Conservation (phyloP, 1,139 yeast species). For the Saccharomyces hybrid region DNA sequence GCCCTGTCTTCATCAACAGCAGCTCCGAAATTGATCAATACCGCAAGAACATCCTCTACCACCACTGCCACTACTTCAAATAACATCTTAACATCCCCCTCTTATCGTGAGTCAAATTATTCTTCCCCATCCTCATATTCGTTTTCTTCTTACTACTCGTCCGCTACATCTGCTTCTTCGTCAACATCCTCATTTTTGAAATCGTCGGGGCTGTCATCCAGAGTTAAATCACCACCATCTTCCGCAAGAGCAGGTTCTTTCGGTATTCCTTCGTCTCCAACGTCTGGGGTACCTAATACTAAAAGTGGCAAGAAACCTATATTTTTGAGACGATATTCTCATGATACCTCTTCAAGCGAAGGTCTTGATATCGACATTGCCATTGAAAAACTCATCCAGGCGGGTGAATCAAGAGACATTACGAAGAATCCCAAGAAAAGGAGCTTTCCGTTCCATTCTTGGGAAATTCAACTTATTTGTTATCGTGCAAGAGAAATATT, state of each 20-base stretch:
- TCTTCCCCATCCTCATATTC: slow-evolving; percentile 11
- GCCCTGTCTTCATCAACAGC: slow-evolving; percentile 38
- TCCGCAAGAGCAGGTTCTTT: neutral
- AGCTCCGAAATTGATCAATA: neutral
- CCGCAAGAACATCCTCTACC: neutral
- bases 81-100: slow-evolving; percentile 66
- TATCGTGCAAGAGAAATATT: too few species aligned
- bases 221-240: neutral
- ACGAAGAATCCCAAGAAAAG: slow-evolving; percentile 5
- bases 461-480: too few species aligned
- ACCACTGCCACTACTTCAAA: slow-evolving; percentile 38
- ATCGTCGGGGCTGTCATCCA: slow-evolving; percentile 4
- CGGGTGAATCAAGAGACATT: slow-evolving; percentile 17
- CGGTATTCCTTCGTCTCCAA: slow-evolving; percentile 1
- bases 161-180: slow-evolving; percentile 6
- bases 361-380: slow-evolving; percentile 29
- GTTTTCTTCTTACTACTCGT: slow-evolving; percentile 6
- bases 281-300: slow-evolving; percentile 11
- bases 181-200: slow-evolving; percentile 13
- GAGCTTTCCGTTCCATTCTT: too few species aligned
- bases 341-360: slow-evolving; percentile 24
- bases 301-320: slow-evolving; percentile 10
- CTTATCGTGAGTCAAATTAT: slow-evolving; percentile 43
- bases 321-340: slow-evolving; percentile 27
- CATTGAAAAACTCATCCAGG: slow-evolving; percentile 27